Evolutionary conservation across 2,329 filamentous ascomycete genomes (phyloP).

Genomic region (Pseudocercospora musae): DNA sequence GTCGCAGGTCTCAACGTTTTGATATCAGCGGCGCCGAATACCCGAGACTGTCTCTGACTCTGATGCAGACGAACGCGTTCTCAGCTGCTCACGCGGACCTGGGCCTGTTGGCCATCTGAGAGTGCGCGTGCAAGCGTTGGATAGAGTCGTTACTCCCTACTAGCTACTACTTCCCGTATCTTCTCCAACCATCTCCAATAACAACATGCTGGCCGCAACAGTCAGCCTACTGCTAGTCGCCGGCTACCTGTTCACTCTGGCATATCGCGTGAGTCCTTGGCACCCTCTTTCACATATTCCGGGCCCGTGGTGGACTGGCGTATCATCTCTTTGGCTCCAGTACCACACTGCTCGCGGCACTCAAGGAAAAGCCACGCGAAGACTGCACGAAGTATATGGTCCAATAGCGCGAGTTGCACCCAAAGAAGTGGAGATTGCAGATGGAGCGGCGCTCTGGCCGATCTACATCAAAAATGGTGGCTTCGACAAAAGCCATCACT

Average conservation of each 20-base stretch:
- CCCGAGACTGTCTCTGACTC: too few relatives aligned
- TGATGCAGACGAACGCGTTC: too few relatives aligned
- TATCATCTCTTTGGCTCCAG: conserved; percentile 1
- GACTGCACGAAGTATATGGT: conserved; percentile 12
- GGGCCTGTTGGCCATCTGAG: too few relatives aligned
- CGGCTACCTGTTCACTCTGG: not conserved
- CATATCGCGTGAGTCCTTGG: not conserved
- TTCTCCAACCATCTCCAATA: too few relatives aligned
- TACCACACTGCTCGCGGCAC: not conserved
- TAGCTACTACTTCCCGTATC: too few relatives aligned
- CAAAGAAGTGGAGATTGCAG: conserved; percentile 1
- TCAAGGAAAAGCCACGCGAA: not conserved
- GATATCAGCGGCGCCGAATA: too few relatives aligned
- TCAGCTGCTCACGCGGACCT: too few relatives aligned
- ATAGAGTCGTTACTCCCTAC: too few relatives aligned
- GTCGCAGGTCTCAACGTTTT: too few relatives aligned
- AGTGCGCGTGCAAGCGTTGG: too few relatives aligned
- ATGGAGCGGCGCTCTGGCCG: not conserved
- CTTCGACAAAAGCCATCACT: not conserved
- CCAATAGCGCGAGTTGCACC: conserved; percentile 1
- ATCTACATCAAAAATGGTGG: conserved; percentile 3
- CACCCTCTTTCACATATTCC: not conserved
- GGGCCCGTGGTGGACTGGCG: not conserved
- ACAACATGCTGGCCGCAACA: too few relatives aligned
- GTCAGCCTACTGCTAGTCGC: too few relatives aligned